Evolutionary conservation across 495 filamentous ascomycete species (phyloP).

Genomic region (Aspergillus hancockii): DNA sequence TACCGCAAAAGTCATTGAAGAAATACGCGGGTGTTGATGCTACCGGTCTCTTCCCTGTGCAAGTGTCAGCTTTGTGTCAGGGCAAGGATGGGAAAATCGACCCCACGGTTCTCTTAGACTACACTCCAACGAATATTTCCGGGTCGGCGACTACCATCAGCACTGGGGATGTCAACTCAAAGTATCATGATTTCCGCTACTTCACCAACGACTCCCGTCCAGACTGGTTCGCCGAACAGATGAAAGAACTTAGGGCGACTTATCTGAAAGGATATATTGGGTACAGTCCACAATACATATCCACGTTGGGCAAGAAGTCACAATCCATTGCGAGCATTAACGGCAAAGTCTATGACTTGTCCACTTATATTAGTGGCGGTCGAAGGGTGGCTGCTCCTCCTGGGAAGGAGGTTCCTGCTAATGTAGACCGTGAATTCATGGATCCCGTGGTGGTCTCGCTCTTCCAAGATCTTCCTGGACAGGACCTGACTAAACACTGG

Average conservation of each 20-base stretch:
- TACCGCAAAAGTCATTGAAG: constrained; percentile 64
- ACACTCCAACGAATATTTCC: constrained; percentile 72
- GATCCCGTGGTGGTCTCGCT: constrained; percentile 68
- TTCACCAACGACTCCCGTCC: constrained; percentile 78
- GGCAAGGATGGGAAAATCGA: constrained; percentile 68
- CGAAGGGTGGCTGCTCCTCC: constrained; percentile 57
- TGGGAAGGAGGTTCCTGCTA: constrained; percentile 47
- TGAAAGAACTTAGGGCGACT: constrained; percentile 69
- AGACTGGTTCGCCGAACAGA: constrained; percentile 89
- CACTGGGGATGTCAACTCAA: constrained; percentile 66
- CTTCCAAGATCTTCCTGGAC: constrained; percentile 72
- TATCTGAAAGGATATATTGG: constrained; percentile 90
- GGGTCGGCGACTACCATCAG: constrained; percentile 64
- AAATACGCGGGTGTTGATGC: constrained; percentile 87
- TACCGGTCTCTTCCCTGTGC: constrained; percentile 86
- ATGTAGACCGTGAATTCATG: constrained; percentile 80
- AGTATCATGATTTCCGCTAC: constrained; percentile 91
- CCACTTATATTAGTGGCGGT: constrained; percentile 78
- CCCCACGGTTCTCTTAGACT: constrained; percentile 76
- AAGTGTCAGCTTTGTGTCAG: constrained; percentile 89
- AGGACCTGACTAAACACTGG: constrained; percentile 85
- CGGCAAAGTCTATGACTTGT: constrained; percentile 85
- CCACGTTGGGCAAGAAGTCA: constrained; percentile 63
- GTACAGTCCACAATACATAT: constrained; percentile 77
- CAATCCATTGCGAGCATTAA: constrained; percentile 78